Base-by-base conservation (phyloP, 1,139 yeast species). In the Geotrichum klebahnii region DNA sequence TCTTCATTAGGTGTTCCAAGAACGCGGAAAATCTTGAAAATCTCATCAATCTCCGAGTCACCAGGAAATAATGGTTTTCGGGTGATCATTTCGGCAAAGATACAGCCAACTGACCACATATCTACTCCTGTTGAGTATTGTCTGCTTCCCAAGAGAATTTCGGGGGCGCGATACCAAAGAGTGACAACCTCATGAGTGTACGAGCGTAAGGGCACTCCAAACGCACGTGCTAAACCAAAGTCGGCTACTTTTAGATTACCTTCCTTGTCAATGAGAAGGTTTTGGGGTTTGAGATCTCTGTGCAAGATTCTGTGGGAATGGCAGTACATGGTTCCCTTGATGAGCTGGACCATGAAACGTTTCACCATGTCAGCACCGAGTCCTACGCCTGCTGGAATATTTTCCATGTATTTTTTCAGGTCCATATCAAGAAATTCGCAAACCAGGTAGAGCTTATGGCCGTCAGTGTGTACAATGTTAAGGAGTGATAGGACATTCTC, bases 61-160 rank as follows among this genome's bases (percentile, higher is more conserved):
- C 98, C 99, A 1, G 97, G 95, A 71, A 92, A 92, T 47, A 92
- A 71, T 8, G 99, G 97, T 68, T 88, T 88, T 56, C 98, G 77
- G 64, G 90, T 88, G 60, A 94, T 92, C 97, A 92, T 90, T 68
- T 92, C 99, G 5, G 97, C 98, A 71, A 94, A 92, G 52, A 92
- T 92, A 68, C 97, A 90, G 20, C 99, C 99, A 53, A 89, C 87
- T 16, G 96, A 87, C 99, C 99, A 92, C 84, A 94, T 89, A 67
- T 92, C 99, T 46, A 92, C 97, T 24, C 97, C 97, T 0, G 97
- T 92, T 46, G 96, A 87, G 69, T 92, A 92, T 68, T 92, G 97
- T 59, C 95, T 88, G 23, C 97, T 97, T 29, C 99, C 99, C 36
- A 92, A 75, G 57, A 92, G 74, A 54, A 92, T 88, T 67, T 92